Base-by-base conservation (phyloP, 1,139 yeast species). In the Lodderomyces oxycetoniae region DNA sequence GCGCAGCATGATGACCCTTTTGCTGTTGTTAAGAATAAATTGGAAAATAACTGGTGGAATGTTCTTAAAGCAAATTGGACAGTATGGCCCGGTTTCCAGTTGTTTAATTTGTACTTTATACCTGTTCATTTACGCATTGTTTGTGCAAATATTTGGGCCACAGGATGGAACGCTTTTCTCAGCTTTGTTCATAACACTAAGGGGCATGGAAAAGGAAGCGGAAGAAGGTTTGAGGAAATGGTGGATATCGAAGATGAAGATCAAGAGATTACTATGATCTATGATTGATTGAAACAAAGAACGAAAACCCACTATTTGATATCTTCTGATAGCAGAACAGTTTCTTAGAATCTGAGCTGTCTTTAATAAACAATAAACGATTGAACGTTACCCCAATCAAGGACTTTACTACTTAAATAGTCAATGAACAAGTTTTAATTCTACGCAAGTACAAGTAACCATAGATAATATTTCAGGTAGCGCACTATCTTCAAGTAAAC, bases 121-220 rank as follows among this genome's bases (percentile, higher is more conserved):
- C 74, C 74, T 1, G 59, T 67, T 5, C 71, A 67, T 42, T 53
- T 63, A 30, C 49, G 74, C 36, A 57, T 65, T 14, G 61, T 67
- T 8, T 55, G 63, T 13, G 50, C 65, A 20, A 67, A 67, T 42
- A 32, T 66, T 10, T 65, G 68, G 60, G 63, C 70, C 4, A 55
- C 66, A 17, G 68, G 70, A 19, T 67, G 74, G 74, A 67, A 62
- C 40, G 60, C 68, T 30, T 67, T 60, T 49, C 59, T 67, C 50
- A 65, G 72, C 46, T 65, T 57, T 40, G 57, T 65, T 13, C 72
- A 65, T 41, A 67, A 67, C 42, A 56, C 69, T 6, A 53, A 55
- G 35, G 63, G 65, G 9, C 95, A 62, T 37, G 70, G 67, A 21
- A 59, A 62, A 42, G 66, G 63, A 10, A 60, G 63, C 33, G 66